phyloP scores from a whole-genome alignment of 306 rosid species.

The Castanopsis chinensis region DNA sequence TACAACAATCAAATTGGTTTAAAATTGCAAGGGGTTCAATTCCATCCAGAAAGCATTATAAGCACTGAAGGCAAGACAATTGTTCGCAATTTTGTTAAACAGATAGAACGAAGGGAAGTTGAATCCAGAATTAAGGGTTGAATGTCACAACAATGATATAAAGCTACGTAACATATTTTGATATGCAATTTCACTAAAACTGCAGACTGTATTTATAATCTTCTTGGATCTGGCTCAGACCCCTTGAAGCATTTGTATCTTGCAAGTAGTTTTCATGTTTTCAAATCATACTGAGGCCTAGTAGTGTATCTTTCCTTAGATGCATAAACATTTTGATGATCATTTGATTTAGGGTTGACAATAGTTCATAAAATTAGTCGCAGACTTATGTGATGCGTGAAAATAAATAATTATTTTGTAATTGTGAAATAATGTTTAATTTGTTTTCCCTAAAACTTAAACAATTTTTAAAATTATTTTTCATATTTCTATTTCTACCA shows the following conservation, averaged over 20 bases:
- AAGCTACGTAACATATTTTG: not conserved
- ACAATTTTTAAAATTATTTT: too few species aligned
- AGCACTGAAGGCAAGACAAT: slow-evolving; percentile 69
- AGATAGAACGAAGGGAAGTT: slow-evolving; percentile 62
- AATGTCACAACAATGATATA: not conserved
- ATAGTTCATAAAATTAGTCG: too few species aligned
- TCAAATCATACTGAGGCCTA: not conserved
- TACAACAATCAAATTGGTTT: not conserved
- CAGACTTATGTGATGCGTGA: too few species aligned
- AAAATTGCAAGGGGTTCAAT: slow-evolving; percentile 82
- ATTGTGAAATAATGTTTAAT: too few species aligned
- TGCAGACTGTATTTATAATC: not conserved
- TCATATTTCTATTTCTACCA: too few species aligned
- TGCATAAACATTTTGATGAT: not conserved
- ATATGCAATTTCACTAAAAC: not conserved
- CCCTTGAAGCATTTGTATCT: not conserved
- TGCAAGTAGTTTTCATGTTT: not conserved
- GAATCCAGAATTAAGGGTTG: slow-evolving; percentile 20
- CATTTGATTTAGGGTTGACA: not conserved
- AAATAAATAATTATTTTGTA: too few species aligned
- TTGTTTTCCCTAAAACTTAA: too few species aligned
- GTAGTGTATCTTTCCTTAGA: not conserved
- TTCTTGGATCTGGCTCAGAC: not conserved
- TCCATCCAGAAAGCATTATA: slow-evolving; percentile 94
- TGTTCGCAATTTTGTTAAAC: slow-evolving; percentile 60